Evolutionary conservation across 148 eudicot genomes (phyloP), one percentile per base, ranked within the genome.

Genomic region (Silene uniflora): DNA sequence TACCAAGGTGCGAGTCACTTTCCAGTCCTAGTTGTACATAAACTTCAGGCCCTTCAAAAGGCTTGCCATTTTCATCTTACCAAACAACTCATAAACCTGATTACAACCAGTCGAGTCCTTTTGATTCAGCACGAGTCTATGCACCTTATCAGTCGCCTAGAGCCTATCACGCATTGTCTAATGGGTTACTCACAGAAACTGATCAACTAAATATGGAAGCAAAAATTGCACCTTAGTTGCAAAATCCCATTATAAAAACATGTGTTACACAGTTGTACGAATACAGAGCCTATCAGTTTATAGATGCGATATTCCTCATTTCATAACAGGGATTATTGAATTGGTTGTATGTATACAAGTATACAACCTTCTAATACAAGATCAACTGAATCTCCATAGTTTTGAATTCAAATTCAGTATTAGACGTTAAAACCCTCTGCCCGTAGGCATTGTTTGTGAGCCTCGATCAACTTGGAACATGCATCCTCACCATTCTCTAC

Each of bases 31-130:
- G 97, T 42, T 97, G 97, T 52, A 94, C 73, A 76, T 55, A 94
- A 27, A 94, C 87, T 79, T 94, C 97, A 0, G 82, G 93, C 23
- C 97, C 98, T 83, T 94, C 98, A 65, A 82, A 84, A 18, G 86
- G 79, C 77, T 90, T 94, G 25, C 93, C 93, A 49, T 85, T 82
- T 59, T 88, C 87, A 61, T 89, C 85, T 90, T 6, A 93, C 71
- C 97, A 86, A 88, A 82, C 98, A 94, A 17, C 98, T 97, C 98
- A 94, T 91, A 77, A 94, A 94, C 44, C 97, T 97, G 7, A 94
- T 90, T 80, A 81, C 98, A 94, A 7, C 97, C 98, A 0, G 98
- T 94, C 98, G 97, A 94, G 77, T 91, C 97, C 97, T 89, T 94
- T 79, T 39, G 10, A 39, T 39, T 39, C 10, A 39, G 44, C 44